Conservation (phyloP, 2,329 filamentous ascomycete species). For the Teratosphaeria epicoccoides region DNA sequence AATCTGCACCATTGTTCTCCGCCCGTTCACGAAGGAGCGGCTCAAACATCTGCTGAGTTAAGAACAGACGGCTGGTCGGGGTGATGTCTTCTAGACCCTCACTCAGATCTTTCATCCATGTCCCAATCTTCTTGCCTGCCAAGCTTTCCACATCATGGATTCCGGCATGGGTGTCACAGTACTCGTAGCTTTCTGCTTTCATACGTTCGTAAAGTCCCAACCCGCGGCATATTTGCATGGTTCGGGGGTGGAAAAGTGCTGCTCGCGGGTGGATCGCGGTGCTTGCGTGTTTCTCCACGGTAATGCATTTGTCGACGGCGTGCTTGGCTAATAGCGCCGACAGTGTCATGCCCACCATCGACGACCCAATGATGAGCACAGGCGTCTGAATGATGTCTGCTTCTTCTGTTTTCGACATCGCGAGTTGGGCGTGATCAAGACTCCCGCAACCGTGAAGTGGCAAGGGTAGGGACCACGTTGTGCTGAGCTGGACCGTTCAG, state of each 20-base stretch:
- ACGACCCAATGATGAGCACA: constrained; percentile 15
- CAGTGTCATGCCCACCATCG: constrained; percentile 16
- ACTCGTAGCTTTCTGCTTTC: constrained; percentile 8
- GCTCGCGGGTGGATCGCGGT: constrained; percentile 18
- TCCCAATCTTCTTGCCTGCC: constrained; percentile 10
- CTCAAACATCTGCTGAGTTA: constrained; percentile 19
- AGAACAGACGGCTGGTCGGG: constrained; percentile 11
- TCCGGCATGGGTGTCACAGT: constrained; percentile 15
- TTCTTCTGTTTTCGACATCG: not conserved
- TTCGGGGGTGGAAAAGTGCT: constrained; percentile 14
- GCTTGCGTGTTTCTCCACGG: constrained; percentile 14
- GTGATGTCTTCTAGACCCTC: constrained; percentile 13
- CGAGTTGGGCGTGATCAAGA: not conserved
- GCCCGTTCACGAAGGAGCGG: constrained; percentile 14
- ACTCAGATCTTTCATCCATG: constrained; percentile 13
- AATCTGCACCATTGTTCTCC: constrained; percentile 7
- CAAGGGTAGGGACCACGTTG: not conserved
- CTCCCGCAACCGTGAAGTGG: not conserved
- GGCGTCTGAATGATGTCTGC: constrained; percentile 1
- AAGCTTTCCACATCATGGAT: constrained; percentile 14
- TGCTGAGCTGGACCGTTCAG: not conserved
- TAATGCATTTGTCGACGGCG: constrained; percentile 9
- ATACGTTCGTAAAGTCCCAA: constrained; percentile 15
- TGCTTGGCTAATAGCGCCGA: constrained; percentile 14
- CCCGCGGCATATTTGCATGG: constrained; percentile 16